Percentiles rank a stretch among this genome's conserved stretches.
Evolutionary conservation across 371 early-diverging fungal genomes (phyloP).

Genomic region (Actinomucor elegans): DNA sequence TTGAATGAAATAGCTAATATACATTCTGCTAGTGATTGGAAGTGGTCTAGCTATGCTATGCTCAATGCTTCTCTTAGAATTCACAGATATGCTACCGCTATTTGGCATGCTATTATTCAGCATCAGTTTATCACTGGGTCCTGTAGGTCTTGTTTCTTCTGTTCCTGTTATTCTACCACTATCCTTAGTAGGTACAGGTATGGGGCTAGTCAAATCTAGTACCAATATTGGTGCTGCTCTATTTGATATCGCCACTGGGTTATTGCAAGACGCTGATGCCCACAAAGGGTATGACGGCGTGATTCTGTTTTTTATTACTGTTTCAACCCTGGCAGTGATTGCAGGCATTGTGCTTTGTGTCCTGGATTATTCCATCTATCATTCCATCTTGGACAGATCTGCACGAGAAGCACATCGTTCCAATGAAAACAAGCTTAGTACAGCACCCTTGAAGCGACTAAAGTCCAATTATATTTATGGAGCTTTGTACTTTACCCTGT

Average conservation of each 20-base stretch:
- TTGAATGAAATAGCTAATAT: no score
- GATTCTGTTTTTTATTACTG: conserved; percentile 53
- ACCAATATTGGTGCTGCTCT: conserved; percentile 65
- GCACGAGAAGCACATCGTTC: conserved; percentile 5
- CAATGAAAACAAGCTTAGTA: conserved; percentile 16
- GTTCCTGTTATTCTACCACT: conserved; percentile 63
- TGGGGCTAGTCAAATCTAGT: conserved; percentile 69
- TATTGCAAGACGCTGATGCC: conserved; percentile 57
- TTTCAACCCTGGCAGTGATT: conserved; percentile 40
- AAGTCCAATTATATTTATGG: conserved; percentile 45
- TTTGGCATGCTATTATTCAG: conserved; percentile 67
- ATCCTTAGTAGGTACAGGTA: conserved; percentile 64
- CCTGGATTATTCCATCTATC: conserved; percentile 40
- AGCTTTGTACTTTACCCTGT: conserved; percentile 25
- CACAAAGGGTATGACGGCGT: conserved; percentile 54
- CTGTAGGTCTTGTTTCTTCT: conserved; percentile 65
- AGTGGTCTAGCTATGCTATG: conserved; percentile 46
- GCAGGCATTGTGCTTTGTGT: conserved; percentile 44
- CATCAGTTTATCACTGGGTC: conserved; percentile 65
- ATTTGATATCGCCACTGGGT: conserved; percentile 66
- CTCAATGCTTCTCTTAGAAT: conserved; percentile 56
- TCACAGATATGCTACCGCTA: conserved; percentile 49
- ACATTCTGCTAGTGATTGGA: conserved; percentile 39
- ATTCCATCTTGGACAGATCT: conserved; percentile 25
- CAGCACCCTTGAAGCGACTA: not conserved